These are phyloP conservation scores for barley (Hordeum vulgare) DNA, from an alignment of 176 grass and related monocot genomes.

Conservation along the genomic window MorexV3_pseudomolecules_assembly NC_058519.1:599392305-599392804, in stretches of 20 bases:
- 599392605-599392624: no score
- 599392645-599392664: conserved; percentile 58
- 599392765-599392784: conserved; percentile 59
- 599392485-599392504: conserved; percentile 49
- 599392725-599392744: conserved; percentile 37
- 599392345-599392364: background rate
- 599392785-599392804: conserved; percentile 49
- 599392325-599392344: background rate
- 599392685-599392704: conserved; percentile 88
- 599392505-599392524: conserved; percentile 44
- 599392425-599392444: conserved; percentile 54
- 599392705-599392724: conserved; percentile 79
- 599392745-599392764: conserved; percentile 36
- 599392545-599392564: background rate
- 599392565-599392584: background rate
- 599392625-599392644: conserved; percentile 25
- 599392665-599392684: conserved; percentile 51
- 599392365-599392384: background rate
- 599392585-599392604: background rate
- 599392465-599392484: conserved; percentile 45
- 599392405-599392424: conserved; percentile 67
- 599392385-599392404: background rate
- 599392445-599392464: conserved; percentile 57
- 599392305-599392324: background rate
- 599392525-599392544: conserved; percentile 51